These are phyloP conservation scores for Wickerhamiella siamensis DNA, from an alignment of 805 yeast species.

Conservation along the genomic window DNA sequence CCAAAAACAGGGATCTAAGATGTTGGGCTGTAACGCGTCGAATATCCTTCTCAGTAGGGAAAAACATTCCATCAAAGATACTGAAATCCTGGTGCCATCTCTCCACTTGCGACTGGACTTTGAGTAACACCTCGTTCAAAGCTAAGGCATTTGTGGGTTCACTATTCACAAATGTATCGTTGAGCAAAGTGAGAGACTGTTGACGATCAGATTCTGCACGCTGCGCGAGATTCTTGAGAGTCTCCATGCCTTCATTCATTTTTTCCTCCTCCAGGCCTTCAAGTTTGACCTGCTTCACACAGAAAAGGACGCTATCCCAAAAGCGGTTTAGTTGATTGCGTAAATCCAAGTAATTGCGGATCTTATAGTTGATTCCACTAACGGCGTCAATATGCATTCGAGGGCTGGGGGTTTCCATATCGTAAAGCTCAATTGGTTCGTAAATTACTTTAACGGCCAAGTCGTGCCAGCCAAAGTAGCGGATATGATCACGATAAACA, in stretches of 20 bases:
- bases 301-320: conserved; percentile 54
- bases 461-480: conserved; percentile 73
- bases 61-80: conserved; percentile 59
- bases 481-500: conserved; percentile 63
- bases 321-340: conserved; percentile 40
- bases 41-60: conserved; percentile 89
- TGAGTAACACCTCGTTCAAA: conserved; percentile 53
- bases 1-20: conserved; percentile 57
- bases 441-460: conserved; percentile 68
- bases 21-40: conserved; percentile 82
- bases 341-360: conserved; percentile 44
- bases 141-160: conserved; percentile 52
- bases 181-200: conserved; percentile 32
- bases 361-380: conserved; percentile 51
- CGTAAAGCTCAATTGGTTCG: conserved; percentile 59
- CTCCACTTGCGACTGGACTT: conserved; percentile 67
- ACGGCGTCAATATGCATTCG: conserved; percentile 59
- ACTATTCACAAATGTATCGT: conserved; percentile 39
- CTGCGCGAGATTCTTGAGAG: conserved; percentile 43
- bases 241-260: conserved; percentile 49
- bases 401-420: conserved; percentile 62
- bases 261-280: conserved; percentile 60
- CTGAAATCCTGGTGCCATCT: conserved; percentile 77
- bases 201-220: conserved; percentile 39
- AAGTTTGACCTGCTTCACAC: conserved; percentile 65